Conservation (phyloP, 805 yeast genomes). For the Pichia deserticola region DNA sequence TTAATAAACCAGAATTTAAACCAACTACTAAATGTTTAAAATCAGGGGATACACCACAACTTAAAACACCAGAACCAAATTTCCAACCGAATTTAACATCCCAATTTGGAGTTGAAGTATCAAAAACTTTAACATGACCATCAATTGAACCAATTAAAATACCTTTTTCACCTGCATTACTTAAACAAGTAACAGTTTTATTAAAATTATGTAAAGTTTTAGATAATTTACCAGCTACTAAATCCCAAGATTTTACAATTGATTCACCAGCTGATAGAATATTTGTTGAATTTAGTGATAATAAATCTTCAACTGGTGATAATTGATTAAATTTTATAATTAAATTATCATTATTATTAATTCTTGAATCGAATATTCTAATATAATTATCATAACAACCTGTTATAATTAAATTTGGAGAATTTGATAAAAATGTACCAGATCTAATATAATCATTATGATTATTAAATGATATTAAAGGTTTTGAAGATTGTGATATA, state of each 20-base stretch:
- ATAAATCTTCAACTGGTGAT: slow-evolving; percentile 79
- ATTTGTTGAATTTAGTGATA: slow-evolving; percentile 68
- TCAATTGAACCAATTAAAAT: slow-evolving; percentile 90
- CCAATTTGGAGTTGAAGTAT: slow-evolving; percentile 63
- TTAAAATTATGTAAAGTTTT: slow-evolving; percentile 80
- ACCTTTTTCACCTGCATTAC: slow-evolving; percentile 68
- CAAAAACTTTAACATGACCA: slow-evolving; percentile 95
- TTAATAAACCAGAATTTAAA: slow-evolving; percentile 77
- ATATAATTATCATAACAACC: slow-evolving; percentile 92
- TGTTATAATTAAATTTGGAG: slow-evolving; percentile 71
- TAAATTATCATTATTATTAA: slow-evolving; percentile 36
- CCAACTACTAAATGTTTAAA: slow-evolving; percentile 89
- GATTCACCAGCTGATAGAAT: slow-evolving; percentile 77
- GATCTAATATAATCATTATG: slow-evolving; percentile 88
- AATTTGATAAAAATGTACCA: slow-evolving; percentile 62
- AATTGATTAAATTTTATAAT: slow-evolving; percentile 62
- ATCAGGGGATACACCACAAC: slow-evolving; percentile 85
- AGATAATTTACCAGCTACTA: slow-evolving; percentile 65
- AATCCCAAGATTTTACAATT: slow-evolving; percentile 83
- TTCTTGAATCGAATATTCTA: slow-evolving; percentile 77
- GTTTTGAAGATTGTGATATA: slow-evolving; percentile 68
- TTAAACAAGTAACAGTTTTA: slow-evolving; percentile 84
- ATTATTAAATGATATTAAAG: slow-evolving; percentile 58
- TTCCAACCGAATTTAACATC: slow-evolving; percentile 96
- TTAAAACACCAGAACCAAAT: slow-evolving; percentile 86